phyloP scores from a whole-genome alignment of 108 stramenopile species.

The Aurantiochytrium sp. region DNA sequence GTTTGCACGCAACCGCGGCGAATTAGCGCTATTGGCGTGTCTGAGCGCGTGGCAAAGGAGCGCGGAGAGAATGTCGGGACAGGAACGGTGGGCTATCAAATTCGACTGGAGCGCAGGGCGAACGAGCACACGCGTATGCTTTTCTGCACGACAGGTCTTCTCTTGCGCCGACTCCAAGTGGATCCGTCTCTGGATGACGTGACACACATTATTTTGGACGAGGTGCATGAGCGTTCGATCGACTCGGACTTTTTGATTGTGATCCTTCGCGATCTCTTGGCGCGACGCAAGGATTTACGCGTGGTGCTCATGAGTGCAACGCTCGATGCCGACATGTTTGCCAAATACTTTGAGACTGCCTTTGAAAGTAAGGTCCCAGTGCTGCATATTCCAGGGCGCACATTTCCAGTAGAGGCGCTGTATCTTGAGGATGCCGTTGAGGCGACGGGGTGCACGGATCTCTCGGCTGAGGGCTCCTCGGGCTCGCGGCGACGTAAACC shows the following conservation, averaged over 20 bases:
- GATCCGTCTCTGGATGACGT: slow-evolving; percentile 65
- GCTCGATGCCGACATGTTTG: slow-evolving; percentile 70
- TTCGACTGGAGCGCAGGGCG: slow-evolving; percentile 70
- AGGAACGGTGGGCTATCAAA: slow-evolving; percentile 81
- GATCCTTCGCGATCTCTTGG: slow-evolving; percentile 60
- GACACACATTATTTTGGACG: slow-evolving; percentile 87
- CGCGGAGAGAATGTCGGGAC: slow-evolving; percentile 60
- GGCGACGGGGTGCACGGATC: background rate
- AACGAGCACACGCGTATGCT: slow-evolving; percentile 66
- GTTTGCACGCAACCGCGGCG: slow-evolving; percentile 89
- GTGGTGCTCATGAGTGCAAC: slow-evolving; percentile 85
- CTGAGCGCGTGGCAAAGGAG: slow-evolving; percentile 80
- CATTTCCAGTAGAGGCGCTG: slow-evolving; percentile 78
- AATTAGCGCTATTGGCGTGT: slow-evolving; percentile 83
- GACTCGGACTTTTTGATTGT: slow-evolving; percentile 86
- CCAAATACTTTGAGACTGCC: slow-evolving; percentile 32
- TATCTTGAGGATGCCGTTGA: slow-evolving; percentile 70
- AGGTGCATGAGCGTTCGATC: slow-evolving; percentile 85
- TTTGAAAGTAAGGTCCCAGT: slow-evolving; percentile 49
- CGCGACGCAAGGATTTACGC: slow-evolving; percentile 49
- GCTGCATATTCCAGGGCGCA: slow-evolving; percentile 85
- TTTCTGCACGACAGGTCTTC: slow-evolving; percentile 91
- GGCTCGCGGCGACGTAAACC: background rate
- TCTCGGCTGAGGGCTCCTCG: slow-evolving; percentile 3
- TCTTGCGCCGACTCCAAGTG: slow-evolving; percentile 84